A percentile compares a stretch with the other conserved stretches of the same genome.
Evolutionary conservation across 1,284 basidiomycete species (phyloP).

Genomic region (Malassezia furfur): DNA sequence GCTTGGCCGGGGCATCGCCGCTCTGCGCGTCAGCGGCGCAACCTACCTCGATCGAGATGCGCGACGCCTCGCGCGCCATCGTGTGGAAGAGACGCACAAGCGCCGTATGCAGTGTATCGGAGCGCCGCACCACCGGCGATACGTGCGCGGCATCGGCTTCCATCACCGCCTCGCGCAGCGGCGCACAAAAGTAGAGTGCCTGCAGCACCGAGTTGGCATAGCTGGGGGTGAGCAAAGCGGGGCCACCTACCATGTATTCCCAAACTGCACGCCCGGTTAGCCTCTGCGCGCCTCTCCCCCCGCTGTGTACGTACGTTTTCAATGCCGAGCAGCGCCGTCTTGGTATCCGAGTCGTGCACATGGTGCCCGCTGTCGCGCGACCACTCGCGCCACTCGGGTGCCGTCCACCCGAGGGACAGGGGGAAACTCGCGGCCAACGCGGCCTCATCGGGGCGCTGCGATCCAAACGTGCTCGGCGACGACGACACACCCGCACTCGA

Average conservation of each 20-base stretch:
- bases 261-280: constrained; percentile 22
- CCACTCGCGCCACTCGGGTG: constrained; percentile 9
- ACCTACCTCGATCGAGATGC: background rate
- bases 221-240: constrained; percentile 7
- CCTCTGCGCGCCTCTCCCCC: background rate
- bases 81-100: constrained; percentile 6
- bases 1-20: background rate
- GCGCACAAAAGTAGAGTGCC: constrained; percentile 78
- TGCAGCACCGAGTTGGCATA: constrained; percentile 97
- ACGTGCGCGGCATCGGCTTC: constrained; percentile 12
- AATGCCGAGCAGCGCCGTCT: constrained; percentile 6
- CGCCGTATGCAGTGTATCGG: background rate
- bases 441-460: too few relatives aligned
- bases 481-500: too few relatives aligned
- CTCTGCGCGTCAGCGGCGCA: background rate
- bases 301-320: constrained; percentile 7
- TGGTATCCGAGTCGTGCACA: background rate
- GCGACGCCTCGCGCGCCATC: constrained; percentile 2
- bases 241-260: constrained; percentile 34
- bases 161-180: constrained; percentile 65
- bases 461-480: too few relatives aligned
- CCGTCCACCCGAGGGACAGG: background rate
- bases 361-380: background rate
- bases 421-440: background rate
- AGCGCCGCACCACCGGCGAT: background rate